Percentiles rank a stretch among this genome's conserved stretches.
These are phyloP conservation scores for Elsinoe arachidis DNA, from an alignment of 2,329 filamentous ascomycete genomes.

Conservation along the genomic window DNA sequence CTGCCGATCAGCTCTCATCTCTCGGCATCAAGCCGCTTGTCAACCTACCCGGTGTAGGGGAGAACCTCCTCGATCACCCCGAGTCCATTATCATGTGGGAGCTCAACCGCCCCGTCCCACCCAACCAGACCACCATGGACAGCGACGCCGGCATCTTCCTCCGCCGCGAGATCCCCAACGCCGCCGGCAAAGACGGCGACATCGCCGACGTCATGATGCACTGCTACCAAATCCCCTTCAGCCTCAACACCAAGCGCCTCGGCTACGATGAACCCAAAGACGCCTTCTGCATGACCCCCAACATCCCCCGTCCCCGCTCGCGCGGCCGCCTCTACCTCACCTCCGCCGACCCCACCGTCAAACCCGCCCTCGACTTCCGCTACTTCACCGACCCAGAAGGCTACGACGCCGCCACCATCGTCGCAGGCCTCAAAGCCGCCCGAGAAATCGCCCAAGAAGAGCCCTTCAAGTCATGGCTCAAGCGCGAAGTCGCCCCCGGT, in stretches of 20 bases:
- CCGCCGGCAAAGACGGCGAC: constrained; percentile 59
- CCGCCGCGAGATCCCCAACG: constrained; percentile 64
- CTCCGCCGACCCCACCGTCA: constrained; percentile 63
- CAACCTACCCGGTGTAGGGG: constrained; percentile 53
- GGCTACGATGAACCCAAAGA: constrained; percentile 65
- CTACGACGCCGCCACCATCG: constrained; percentile 74
- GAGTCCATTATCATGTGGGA: constrained; percentile 66
- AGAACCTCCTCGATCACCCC: constrained; percentile 57
- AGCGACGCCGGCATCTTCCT: constrained; percentile 85
- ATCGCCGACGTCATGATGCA: constrained; percentile 91
- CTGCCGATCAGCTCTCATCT: constrained; percentile 37
- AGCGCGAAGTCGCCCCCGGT: constrained; percentile 71
- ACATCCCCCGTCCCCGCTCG: constrained; percentile 75
- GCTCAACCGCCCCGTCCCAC: constrained; percentile 66
- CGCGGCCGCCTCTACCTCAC: constrained; percentile 70
- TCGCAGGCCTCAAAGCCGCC: constrained; percentile 68
- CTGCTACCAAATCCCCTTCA: constrained; percentile 92
- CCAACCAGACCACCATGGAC: constrained; percentile 82
- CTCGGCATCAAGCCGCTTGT: constrained; percentile 48
- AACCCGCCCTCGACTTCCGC: constrained; percentile 77
- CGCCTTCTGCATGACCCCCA: constrained; percentile 89
- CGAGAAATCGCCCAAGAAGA: constrained; percentile 65
- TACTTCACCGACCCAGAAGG: constrained; percentile 84
- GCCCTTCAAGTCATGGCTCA: constrained; percentile 76
- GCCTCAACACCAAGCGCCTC: constrained; percentile 69